Base-by-base conservation (phyloP, 208 protist species). In the Leishmania turanica region DNA sequence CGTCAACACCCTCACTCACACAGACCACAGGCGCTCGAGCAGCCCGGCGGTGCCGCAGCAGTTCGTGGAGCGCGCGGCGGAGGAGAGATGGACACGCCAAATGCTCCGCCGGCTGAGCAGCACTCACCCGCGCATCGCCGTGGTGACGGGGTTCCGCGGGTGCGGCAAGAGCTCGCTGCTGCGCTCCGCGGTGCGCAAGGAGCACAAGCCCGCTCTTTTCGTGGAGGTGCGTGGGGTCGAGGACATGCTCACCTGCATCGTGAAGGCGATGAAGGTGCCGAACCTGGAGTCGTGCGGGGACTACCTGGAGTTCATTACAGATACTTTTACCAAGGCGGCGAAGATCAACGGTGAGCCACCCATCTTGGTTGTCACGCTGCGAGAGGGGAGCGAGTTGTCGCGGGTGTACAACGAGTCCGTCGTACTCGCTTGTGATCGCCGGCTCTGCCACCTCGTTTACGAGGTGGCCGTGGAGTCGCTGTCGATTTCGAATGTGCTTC, bases 201-300 rank as follows among this genome's bases (percentile, higher is more conserved):
- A 97, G 78, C 91, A 93, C 69, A 94, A 91, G 81, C 88, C 91
- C 0, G 91, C 91, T 4, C 87, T 95, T 69, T 94, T 95, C 56
- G 92, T 96, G 24, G 92, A 96, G 62, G 90, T 96, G 49, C 89
- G 94, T 11, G 85, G 87, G 40, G 89, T 90, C 56, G 92, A 96
- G 75, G 94, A 94, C 79, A 88, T 91, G 34, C 88, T 97, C 51
- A 84, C 81, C 42, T 91, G 88, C 80, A 82, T 91, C 45, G 81
- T 95, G 40, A 91, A 90, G 60, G 89, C 93, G 2, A 74, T 97
- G 19, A 89, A 89, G 49, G 95, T 96, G n/a, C 89, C 90, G 8
- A 97, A 95, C 77, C 79, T 92, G 27, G 95, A 97, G 60, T 89
- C 87, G 8, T 97, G 95, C 77, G 95, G 92, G 40, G 92, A 97